Evolutionary conservation across 1,139 yeast genomes (phyloP).

Genomic region (Eremothecium coryli): DNA sequence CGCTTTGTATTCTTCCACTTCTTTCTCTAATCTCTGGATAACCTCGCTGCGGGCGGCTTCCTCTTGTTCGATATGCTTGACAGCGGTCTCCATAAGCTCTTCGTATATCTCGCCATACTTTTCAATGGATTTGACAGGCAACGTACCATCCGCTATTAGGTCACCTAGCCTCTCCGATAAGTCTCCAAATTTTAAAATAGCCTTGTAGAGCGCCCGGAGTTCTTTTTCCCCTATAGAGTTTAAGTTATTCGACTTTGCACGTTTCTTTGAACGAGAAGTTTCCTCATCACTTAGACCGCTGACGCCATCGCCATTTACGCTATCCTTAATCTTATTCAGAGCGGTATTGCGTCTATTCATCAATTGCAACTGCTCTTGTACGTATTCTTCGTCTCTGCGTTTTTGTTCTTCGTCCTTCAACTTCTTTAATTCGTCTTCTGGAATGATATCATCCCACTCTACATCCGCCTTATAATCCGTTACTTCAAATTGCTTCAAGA

Average conservation of each 20-base stretch:
- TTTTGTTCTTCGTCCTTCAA: slow-evolving; percentile 87
- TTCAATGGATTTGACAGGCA: slow-evolving; percentile 74
- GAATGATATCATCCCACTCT: slow-evolving; percentile 98
- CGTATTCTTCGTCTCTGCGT: slow-evolving; percentile 73
- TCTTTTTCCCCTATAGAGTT: slow-evolving; percentile 74
- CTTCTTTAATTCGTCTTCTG: slow-evolving; percentile 82
- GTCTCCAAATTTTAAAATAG: slow-evolving; percentile 77
- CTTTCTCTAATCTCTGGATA: slow-evolving; percentile 50
- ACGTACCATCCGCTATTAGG: slow-evolving; percentile 80
- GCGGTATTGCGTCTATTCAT: slow-evolving; percentile 76
- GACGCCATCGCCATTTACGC: slow-evolving; percentile 29
- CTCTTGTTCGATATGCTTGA: slow-evolving; percentile 54
- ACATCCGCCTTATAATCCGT: slow-evolving; percentile 98
- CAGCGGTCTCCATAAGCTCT: slow-evolving; percentile 58
- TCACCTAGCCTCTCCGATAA: slow-evolving; percentile 76
- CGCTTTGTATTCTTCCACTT: slow-evolving; percentile 50
- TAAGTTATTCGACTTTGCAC: slow-evolving; percentile 36
- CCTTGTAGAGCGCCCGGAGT: slow-evolving; percentile 75
- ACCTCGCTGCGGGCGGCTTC: slow-evolving; percentile 51
- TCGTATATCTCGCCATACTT: slow-evolving; percentile 65
- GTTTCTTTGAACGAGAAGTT: slow-evolving; percentile 27
- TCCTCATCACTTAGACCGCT: slow-evolving; percentile 39
- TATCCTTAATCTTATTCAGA: slow-evolving; percentile 43
- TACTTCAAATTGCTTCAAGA: slow-evolving; percentile 92
- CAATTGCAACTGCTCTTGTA: slow-evolving; percentile 85